Evolutionary conservation across 1,139 yeast genomes (phyloP).

Genomic region (Geotrichum candidum): DNA sequence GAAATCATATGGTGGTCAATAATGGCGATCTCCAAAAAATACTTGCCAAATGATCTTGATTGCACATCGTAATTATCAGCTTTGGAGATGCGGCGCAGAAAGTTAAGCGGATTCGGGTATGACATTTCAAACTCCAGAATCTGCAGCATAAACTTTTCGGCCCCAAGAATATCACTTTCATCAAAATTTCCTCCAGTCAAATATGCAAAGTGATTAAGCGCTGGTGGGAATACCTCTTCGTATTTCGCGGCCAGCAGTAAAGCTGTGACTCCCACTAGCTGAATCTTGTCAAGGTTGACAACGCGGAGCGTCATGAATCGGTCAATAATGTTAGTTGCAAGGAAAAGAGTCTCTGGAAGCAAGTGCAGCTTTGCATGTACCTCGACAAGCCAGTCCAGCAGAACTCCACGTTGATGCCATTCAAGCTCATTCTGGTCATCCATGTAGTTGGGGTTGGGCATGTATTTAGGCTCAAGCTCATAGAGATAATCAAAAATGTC

Average conservation of each 20-base stretch:
- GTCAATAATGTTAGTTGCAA: slow-evolving; percentile 88
- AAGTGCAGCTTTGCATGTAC: slow-evolving; percentile 83
- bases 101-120: slow-evolving; percentile 93
- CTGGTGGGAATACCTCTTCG: slow-evolving; percentile 90
- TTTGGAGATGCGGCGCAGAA: slow-evolving; percentile 82
- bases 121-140: slow-evolving; percentile 72
- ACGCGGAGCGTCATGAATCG: slow-evolving; percentile 75
- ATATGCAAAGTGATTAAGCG: slow-evolving; percentile 80
- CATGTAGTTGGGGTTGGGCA: slow-evolving; percentile 74
- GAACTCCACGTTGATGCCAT: slow-evolving; percentile 80
- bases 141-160: slow-evolving; percentile 76
- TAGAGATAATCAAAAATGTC: slow-evolving; percentile 80
- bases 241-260: slow-evolving; percentile 90
- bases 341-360: slow-evolving; percentile 82
- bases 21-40: slow-evolving; percentile 72
- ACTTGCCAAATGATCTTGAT: slow-evolving; percentile 87
- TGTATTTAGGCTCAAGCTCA: slow-evolving; percentile 64
- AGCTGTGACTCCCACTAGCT: slow-evolving; percentile 84
- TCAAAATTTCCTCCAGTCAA: slow-evolving; percentile 81
- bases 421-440: slow-evolving; percentile 68
- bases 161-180: slow-evolving; percentile 79
- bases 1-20: slow-evolving; percentile 80
- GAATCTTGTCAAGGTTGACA: slow-evolving; percentile 79
- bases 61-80: slow-evolving; percentile 95
- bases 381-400: slow-evolving; percentile 93